Base-by-base conservation (phyloP, 1,139 yeast genomes). In the Lodderomyces jiufengensis region DNA sequence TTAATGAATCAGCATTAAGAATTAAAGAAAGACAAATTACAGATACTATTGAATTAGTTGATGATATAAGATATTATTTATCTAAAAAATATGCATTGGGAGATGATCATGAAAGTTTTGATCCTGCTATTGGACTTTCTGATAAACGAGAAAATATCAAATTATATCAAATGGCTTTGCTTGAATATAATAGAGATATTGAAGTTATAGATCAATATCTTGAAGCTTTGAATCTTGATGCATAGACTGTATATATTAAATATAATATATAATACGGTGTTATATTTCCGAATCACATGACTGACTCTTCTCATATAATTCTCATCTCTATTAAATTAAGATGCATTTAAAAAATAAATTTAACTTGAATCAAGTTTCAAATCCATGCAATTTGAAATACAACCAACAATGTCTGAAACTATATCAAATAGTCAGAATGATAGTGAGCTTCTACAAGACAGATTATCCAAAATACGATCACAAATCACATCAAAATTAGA, bases 1-100 rank as follows among this genome's bases (percentile, higher is more conserved):
- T 68, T 10, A 33, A 32, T 47, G 67, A 66, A 33, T 74, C 84
- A 50, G 84, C 94, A 0, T 50, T 54, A 9, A 63, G 87, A 47
- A 82, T 84, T 39, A 53, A 68, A 15, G 61, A 59, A 12, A 70
- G 94, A 52, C 80, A 84, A 48, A 84, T 77, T 40, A 80, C 85
- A 0, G 95, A 84, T 57, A 81, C 94, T 1, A 81, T 84, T 52
- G 95, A 84, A 50, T 61, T 84, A 45, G 64, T 84, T 27, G 95
- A 84, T 58, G 95, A 84, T 58, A 79, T 84, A 9, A 64, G 90
- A 42, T 84, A 72, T 54, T 82, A 79, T 46, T 55, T 84, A 37
- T 59, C 71, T 3, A 70, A 72, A 49, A 76, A 73, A 45, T 72
- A 73, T 44, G 55, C 59, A 1, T 59, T 59, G 3, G 52, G 53